Base-by-base conservation (phyloP, 139 green algal species). In the Auxenochlorella pyrenoidosa region DNA sequence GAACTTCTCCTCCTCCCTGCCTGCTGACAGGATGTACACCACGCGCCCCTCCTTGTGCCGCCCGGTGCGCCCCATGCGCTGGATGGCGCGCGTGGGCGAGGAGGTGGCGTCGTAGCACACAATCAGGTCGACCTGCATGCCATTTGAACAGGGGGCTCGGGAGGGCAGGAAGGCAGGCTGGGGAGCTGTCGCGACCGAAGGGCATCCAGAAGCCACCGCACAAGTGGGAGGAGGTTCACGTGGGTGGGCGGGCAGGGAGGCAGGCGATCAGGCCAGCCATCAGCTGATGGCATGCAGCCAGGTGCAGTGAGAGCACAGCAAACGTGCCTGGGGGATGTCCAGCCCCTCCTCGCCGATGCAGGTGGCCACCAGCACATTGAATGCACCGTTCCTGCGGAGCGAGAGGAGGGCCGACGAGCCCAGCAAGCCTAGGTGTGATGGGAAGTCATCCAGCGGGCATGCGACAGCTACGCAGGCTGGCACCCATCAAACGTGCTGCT, bases 331-430 rank as follows among this genome's bases (percentile, higher is more conserved):
- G 2, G 95, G 94, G 54, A 99, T 99, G 91, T 99, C 97, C 75
- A 99, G 91, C 0, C 97, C 97, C 91, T 99, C 97, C 90, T 99
- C 97, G 0, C 94, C 97, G 72, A 99, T 98, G 89, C 94, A 97
- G 0, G 97, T 99, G 22, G 97, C 96, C 65, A 99, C 95, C 86
- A 98, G 90, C 82, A 95, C 91, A 83, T 98, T 97, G 87, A 96
- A 96, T 8, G 28, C 60, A 28, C 80, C 80, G 21, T 41, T 44
- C 80, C 80, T 85, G 80, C 47, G 22, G 1, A 1, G 30, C 5
- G 30, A 22, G 0, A 43, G 3, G 34, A 28, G 41, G 32, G 32
- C 3, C 3, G 13, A 40, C 66, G 10, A 5, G 54, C 54, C 19
- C 19, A 32, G 32, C 3, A 40, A 73, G 66, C 13, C 5, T 18